Conservation (phyloP, 176 grass and related monocot species). For the Coix lacrymajobi region DNA sequence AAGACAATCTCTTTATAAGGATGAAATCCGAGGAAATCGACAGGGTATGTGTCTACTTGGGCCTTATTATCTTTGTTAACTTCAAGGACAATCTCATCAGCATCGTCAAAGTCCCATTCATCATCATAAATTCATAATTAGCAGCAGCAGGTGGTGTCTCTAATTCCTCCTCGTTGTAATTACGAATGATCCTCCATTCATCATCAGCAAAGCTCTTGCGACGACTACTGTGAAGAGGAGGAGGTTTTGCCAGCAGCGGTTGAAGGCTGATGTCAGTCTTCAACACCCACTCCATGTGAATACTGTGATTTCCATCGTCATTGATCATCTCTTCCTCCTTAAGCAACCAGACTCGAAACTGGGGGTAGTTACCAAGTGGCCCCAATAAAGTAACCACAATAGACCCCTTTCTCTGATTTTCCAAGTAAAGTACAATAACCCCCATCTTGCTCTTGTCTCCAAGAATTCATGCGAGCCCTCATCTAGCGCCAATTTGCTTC, state of each 20-base stretch:
- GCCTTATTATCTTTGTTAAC: too few relatives aligned
- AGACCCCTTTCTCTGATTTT: neutral
- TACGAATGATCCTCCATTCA: neutral
- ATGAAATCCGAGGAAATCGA: neutral
- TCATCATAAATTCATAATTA: too few relatives aligned
- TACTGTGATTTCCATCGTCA: too few relatives aligned
- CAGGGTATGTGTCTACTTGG: fast-evolving
- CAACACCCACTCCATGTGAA: conserved; percentile 2
- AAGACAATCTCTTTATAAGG: neutral
- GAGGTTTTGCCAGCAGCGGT: too few relatives aligned
- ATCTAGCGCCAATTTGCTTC: too few relatives aligned
- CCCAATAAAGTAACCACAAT: neutral
- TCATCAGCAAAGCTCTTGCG: neutral
- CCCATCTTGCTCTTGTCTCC: too few relatives aligned
- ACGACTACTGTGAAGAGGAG: neutral
- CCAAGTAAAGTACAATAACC: too few relatives aligned
- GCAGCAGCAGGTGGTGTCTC: neutral
- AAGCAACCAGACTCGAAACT: neutral
- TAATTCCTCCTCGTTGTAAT: neutral
- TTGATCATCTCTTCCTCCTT: neutral
- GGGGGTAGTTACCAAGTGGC: neutral
- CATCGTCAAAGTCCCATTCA: neutral
- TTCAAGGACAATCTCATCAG: neutral
- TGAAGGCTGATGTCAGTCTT: neutral
- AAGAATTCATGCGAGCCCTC: too few relatives aligned